These are phyloP conservation scores for Mantamonas sphyraenae DNA, from an alignment of 78 protist species.

Conservation along the genomic window DNA sequence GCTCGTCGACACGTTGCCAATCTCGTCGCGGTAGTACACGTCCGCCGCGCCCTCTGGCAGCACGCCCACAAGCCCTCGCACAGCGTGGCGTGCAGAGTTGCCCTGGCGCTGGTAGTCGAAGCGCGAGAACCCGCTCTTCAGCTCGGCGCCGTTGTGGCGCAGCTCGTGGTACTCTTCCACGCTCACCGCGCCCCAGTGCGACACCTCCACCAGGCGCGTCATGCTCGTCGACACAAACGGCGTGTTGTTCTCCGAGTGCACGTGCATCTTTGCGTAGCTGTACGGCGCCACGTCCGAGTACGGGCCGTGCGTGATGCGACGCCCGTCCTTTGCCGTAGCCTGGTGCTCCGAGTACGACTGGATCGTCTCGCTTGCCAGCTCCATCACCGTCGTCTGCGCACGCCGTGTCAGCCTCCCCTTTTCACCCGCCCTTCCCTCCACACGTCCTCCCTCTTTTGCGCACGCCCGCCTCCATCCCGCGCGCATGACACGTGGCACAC, in stretches of 20 bases:
- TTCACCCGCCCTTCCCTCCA: too few relatives aligned
- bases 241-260: slow-evolving; percentile 67
- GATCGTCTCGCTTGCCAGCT: slow-evolving; percentile 33
- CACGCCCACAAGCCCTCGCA: not conserved
- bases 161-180: slow-evolving; percentile 54
- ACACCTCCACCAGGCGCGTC: slow-evolving; percentile 17
- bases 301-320: slow-evolving; percentile 57
- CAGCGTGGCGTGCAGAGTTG: slow-evolving; percentile 5
- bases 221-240: slow-evolving; percentile 25
- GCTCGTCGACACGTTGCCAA: slow-evolving; percentile 85
- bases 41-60: slow-evolving; percentile 63
- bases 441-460: too few relatives aligned
- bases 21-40: slow-evolving; percentile 77
- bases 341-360: slow-evolving; percentile 17
- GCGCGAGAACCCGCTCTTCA: slow-evolving; percentile 66
- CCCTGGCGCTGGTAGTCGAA: slow-evolving; percentile 68
- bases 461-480: too few relatives aligned
- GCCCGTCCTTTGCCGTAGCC: slow-evolving; percentile 20
- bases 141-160: slow-evolving; percentile 51
- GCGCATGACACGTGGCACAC: too few relatives aligned
- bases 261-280: slow-evolving; percentile 6
- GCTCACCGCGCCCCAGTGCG: slow-evolving; percentile 40
- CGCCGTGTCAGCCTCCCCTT: too few relatives aligned
- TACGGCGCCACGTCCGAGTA: slow-evolving; percentile 56
- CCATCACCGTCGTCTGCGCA: too few relatives aligned